Conservation (phyloP, 495 filamentous ascomycete genomes). For the Penicillium pancosmium region DNA sequence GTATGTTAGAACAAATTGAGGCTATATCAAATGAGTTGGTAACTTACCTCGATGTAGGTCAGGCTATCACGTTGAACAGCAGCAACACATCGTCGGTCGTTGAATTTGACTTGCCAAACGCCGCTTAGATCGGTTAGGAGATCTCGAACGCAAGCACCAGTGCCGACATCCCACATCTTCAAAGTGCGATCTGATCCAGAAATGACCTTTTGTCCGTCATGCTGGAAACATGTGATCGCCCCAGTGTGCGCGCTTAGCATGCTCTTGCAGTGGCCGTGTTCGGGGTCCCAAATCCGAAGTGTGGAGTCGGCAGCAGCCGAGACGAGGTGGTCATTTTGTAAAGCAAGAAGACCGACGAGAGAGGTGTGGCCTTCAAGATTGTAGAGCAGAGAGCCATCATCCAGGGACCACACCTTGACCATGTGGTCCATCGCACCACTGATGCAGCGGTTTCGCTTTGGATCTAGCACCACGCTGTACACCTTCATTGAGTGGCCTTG, state of each 20-base stretch:
- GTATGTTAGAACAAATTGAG: constrained; percentile 9
- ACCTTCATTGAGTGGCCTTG: constrained; percentile 91
- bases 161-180: constrained; percentile 98
- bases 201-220: constrained; percentile 95
- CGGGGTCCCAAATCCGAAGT: constrained; percentile 95
- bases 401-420: constrained; percentile 98
- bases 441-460: constrained; percentile 90
- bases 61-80: constrained; percentile 90
- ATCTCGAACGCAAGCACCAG: constrained; percentile 90
- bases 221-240: constrained; percentile 98
- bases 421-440: constrained; percentile 98
- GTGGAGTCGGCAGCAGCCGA: constrained; percentile 96
- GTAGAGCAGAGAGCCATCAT: constrained; percentile 80
- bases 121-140: constrained; percentile 93
- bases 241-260: constrained; percentile 91
- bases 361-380: constrained; percentile 95
- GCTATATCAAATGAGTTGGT: constrained; percentile 17
- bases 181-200: constrained; percentile 93
- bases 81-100: constrained; percentile 92
- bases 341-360: constrained; percentile 87
- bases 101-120: constrained; percentile 99
- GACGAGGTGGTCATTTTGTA: constrained; percentile 85
- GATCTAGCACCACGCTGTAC: constrained; percentile 95
- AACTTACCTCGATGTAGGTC: constrained; percentile 93
- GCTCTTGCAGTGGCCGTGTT: constrained; percentile 86